Base-by-base conservation (phyloP, 169 alveolate genomes). In the Prorocentrum cordatum region DNA sequence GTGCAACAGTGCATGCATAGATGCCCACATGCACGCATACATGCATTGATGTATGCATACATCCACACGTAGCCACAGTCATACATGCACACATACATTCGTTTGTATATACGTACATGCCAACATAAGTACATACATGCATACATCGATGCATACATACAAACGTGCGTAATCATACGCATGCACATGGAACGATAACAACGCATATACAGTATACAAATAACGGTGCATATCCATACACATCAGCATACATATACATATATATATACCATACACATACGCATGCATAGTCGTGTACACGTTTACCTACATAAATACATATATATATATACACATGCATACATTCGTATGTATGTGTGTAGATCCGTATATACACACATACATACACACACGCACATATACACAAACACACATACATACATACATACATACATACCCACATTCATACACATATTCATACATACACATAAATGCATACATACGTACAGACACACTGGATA, bases 41-140 rank as follows among this genome's bases (percentile, higher is more conserved):
- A 94, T 94, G 36, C 27, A 39, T 64, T 39, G 33, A 45, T 39
- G 4, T 47, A 47, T 18, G 58, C 58, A 16, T 10, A 42, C 93
- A 94, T 64, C 98, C 97, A 42, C 98, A 98, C 64, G 96, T 95
- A 93, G 83, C 98, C 99, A 92, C 96, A 97, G 89, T 97, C 98
- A 88, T 97, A 97, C 29, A 27, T 32, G n/a, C n/a, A n/a, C n/a
- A n/a, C n/a, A 2, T 2, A 54, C 16, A 20, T 2, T 14, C 50
- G 50, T 38, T 5, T 5, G 18, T 38, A 5, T 38, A 38, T 38
- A 12, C 12, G 47, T 5, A 38, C 12, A 12, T 7, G 12, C 5
- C 18, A 5, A 38, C 18, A 5, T 5, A 12, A 38, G 12, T 5
- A 38, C 5, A 12, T 38, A 38, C 5, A 38, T 38, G 47, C 47